Conservation (phyloP, 208 protist genomes). For the Strigomonas galati region DNA sequence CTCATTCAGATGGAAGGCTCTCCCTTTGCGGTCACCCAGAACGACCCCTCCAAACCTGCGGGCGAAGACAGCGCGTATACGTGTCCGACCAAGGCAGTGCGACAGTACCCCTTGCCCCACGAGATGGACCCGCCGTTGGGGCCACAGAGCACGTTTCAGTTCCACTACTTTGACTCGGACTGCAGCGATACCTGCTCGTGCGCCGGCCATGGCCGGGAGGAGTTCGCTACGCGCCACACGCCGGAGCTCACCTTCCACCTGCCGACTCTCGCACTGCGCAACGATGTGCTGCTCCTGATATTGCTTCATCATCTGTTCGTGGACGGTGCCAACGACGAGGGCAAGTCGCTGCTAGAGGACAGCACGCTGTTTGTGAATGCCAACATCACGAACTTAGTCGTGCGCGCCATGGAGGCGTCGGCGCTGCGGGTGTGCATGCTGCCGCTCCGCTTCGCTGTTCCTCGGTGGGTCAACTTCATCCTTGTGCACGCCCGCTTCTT, state of each 20-base stretch:
- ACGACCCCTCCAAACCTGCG: neutral
- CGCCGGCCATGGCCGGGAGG: constrained; percentile 34
- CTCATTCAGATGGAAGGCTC: constrained; percentile 42
- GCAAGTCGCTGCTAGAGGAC: constrained; percentile 17
- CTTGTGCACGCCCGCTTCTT: constrained; percentile 72
- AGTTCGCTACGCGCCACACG: constrained; percentile 42
- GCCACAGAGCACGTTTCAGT: constrained; percentile 39
- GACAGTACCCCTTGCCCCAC: constrained; percentile 19
- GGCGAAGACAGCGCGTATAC: neutral
- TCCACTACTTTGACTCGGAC: constrained; percentile 80
- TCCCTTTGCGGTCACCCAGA: neutral
- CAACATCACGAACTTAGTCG: constrained; percentile 52
- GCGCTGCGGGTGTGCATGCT: constrained; percentile 78
- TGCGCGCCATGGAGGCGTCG: constrained; percentile 67
- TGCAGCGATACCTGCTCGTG: constrained; percentile 43
- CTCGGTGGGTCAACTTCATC: constrained; percentile 79
- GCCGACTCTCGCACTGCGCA: constrained; percentile 37
- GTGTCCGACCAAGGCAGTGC: neutral
- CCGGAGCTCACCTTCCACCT: constrained; percentile 40
- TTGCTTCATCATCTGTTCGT: constrained; percentile 45
- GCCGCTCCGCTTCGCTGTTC: constrained; percentile 66
- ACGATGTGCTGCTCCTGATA: constrained; percentile 73
- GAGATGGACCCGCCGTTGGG: constrained; percentile 31
- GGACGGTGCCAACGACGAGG: constrained; percentile 14
- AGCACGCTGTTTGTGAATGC: constrained; percentile 40